Evolutionary conservation across 2,329 filamentous ascomycete species (phyloP).

Genomic region (Paracoccidioides brasiliensis): DNA sequence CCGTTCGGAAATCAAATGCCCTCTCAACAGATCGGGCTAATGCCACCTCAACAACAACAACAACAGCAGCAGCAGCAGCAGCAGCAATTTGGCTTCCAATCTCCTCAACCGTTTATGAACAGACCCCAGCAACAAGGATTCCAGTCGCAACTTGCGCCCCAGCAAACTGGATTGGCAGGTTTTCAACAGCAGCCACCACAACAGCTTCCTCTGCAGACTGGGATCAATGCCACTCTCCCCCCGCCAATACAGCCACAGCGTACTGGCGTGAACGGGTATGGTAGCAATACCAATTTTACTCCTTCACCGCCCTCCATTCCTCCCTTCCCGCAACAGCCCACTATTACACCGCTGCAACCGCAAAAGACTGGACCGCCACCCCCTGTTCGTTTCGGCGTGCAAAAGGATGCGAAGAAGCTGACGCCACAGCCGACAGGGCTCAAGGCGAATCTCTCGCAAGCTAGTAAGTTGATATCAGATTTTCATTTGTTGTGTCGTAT

Average conservation of each 20-base stretch:
- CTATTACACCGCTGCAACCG: constrained; percentile 51
- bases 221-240: constrained; percentile 28
- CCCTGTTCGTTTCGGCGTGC: constrained; percentile 76
- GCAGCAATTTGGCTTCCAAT: constrained; percentile 34
- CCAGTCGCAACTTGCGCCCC: constrained; percentile 41
- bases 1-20: constrained; percentile 19
- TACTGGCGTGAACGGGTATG: constrained; percentile 39
- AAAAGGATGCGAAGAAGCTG: constrained; percentile 59
- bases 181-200: constrained; percentile 38
- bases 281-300: constrained; percentile 35
- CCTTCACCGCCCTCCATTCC: constrained; percentile 40
- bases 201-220: constrained; percentile 38
- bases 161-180: constrained; percentile 29
- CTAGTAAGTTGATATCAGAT: constrained; percentile 58
- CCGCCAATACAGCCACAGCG: constrained; percentile 35
- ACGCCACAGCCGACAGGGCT: constrained; percentile 76
- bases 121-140: constrained; percentile 33
- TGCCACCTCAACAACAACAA: constrained; percentile 31
- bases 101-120: constrained; percentile 23
- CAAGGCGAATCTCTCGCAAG: constrained; percentile 81
- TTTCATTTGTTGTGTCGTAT: constrained; percentile 2
- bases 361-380: constrained; percentile 80
- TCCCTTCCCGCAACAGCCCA: constrained; percentile 45
- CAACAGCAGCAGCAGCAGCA: too few species aligned
- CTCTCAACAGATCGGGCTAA: constrained; percentile 26